Base-by-base conservation (phyloP, 2,329 filamentous ascomycete genomes). In the Cytospora schulzeri region DNA sequence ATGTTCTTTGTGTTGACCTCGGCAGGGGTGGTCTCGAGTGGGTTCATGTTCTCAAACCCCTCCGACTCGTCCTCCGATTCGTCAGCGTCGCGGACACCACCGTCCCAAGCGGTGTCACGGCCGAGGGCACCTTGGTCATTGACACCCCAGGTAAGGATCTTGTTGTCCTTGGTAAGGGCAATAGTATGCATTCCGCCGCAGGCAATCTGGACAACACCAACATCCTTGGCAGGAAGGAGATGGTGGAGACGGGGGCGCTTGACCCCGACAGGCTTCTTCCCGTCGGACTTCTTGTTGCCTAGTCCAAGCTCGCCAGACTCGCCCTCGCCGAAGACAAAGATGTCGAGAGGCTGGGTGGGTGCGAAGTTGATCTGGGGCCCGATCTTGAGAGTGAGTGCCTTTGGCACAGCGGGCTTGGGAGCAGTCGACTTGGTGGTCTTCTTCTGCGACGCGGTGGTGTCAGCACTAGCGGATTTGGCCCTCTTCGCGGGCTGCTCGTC, bases 121-220 rank as follows among this genome's bases (percentile, higher is more conserved):
- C 91, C 92, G 41, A 96, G 83, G 11, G 92, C 91, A 67, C 90
- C 90, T 72, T 93, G 88, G 73, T 96, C 92, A 73, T 95, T 95
- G 70, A 95, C 91, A 60, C 92, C 92, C 92, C 92, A 96, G 31
- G 91, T 93, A 60, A 92, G 79, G 70, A 96, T 90, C 77, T 88
- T 88, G 80, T 93, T 92, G 75, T 94, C 89, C 69, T 88, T 84
- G 57, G 92, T 94, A 60, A 95, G 79, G 2, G 89, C 91, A 67
- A 90, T 81, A 58, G 83, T 87, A 76, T 96, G 92, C 91, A 96
- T 94, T 63, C 91, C 91, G 66, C 92, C 92, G 66, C 89, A 88
- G 57, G 90, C 87, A 63, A 96, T 77, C 75, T 91, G 87, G 2
- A 94, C 90, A 38, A 95, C 86, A 53, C 87, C 85, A 58, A 88